Evolutionary conservation across 805 yeast genomes (phyloP), one percentile per base, ranked within the genome.

Genomic region (Suhomyces pyralidae): DNA sequence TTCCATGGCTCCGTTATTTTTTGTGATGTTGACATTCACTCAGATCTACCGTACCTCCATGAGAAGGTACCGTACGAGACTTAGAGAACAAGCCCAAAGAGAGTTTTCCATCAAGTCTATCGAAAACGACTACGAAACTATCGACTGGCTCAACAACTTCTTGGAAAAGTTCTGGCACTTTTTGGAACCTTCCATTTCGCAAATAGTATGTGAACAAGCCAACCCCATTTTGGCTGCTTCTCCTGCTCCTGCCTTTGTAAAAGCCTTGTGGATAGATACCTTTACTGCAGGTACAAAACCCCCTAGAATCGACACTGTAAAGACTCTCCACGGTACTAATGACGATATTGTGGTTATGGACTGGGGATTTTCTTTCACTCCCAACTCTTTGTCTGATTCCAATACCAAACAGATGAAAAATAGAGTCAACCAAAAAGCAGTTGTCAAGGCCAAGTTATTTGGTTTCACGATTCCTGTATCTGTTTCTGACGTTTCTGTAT

Each of bases 271-370:
- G 90, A 81, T 93, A 50, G 94, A 89, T 67, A 81, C 89, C 54
- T 85, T 94, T 66, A 94, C 98, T 7, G 81, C 87, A 15, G 99
- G 99, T 56, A 86, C 97, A 5, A 94, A 94, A 72, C 97, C 99
- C 8, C 97, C 97, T 32, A 82, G 99, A 68, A 79, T 94, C 55
- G 97, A 94, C 65, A 78, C 79, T 57, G 97, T 93, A 17, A 89
- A 94, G 66, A 89, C 97, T 2, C 82, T 91, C 63, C 88, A 86
- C 47, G 89, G 93, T 57, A 93, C 97, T n/a, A 85, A 83, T 28
- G 88, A 87, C 56, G 97, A 93, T 64, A 86, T 94, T 49, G 96
- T 93, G 9, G 97, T 96, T 50, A 94, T 94, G 97, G 99, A 94
- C 70, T 93, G 97, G 97, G 87, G 85, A 42, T 81, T 88, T 44